phyloP scores from a whole-genome alignment of 2,329 filamentous ascomycete species.

The Torrubiella hemipterigena region DNA sequence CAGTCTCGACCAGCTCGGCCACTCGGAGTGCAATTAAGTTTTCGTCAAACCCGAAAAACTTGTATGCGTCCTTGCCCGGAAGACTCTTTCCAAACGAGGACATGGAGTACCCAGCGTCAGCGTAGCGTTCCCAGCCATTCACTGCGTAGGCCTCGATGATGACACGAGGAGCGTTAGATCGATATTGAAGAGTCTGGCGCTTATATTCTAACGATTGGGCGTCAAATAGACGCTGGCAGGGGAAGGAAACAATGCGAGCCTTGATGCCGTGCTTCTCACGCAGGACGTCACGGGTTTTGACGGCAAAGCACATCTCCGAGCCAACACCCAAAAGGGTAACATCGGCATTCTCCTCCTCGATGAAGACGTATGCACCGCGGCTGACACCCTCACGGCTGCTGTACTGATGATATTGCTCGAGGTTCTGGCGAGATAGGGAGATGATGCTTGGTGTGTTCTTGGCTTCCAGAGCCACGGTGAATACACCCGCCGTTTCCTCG shows the following conservation, averaged over 20 bases:
- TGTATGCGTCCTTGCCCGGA: slow-evolving; percentile 40
- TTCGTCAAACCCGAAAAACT: slow-evolving; percentile 42
- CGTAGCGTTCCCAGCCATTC: slow-evolving; percentile 49
- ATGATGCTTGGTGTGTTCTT: slow-evolving; percentile 31
- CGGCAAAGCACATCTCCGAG: slow-evolving; percentile 20
- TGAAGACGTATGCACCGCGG: slow-evolving; percentile 33
- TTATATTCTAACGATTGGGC: slow-evolving; percentile 30
- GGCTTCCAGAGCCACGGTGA: slow-evolving; percentile 31
- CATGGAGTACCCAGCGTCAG: slow-evolving; percentile 42
- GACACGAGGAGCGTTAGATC: slow-evolving; percentile 33
- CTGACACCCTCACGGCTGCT: slow-evolving; percentile 26
- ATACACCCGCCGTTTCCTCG: slow-evolving; percentile 46
- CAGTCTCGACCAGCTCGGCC: slow-evolving; percentile 13
- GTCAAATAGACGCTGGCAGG: slow-evolving; percentile 31
- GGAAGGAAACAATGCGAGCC: slow-evolving; percentile 30
- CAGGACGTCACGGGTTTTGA: slow-evolving; percentile 23
- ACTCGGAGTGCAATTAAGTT: slow-evolving; percentile 26
- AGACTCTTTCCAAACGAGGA: slow-evolving; percentile 42
- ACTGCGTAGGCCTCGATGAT: slow-evolving; percentile 48
- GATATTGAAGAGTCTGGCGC: slow-evolving; percentile 28
- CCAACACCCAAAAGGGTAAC: slow-evolving; percentile 30
- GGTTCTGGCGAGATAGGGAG: slow-evolving; percentile 31
- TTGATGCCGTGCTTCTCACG: slow-evolving; percentile 23
- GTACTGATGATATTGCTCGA: slow-evolving; percentile 25
- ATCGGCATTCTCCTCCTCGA: slow-evolving; percentile 28